Conservation (phyloP, 2,329 filamentous ascomycete genomes). For the Lecanicillium sp. region DNA sequence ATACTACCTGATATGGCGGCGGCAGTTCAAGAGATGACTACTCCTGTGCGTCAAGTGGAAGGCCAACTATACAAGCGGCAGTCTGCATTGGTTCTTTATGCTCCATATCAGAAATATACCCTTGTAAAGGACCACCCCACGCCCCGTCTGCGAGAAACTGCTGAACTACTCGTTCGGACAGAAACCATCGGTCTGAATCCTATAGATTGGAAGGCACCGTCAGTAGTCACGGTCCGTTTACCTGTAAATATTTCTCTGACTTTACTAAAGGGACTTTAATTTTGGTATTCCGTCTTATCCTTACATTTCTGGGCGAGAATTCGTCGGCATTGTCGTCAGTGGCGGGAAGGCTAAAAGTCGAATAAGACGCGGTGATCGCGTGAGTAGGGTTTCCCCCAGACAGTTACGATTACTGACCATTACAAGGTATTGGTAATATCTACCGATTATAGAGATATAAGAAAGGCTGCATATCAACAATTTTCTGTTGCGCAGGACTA, state of each 20-base stretch:
- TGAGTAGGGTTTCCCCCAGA: no score
- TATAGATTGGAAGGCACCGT: conserved; percentile 70
- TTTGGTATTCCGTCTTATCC: conserved; percentile 61
- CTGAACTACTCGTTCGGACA: conserved; percentile 55
- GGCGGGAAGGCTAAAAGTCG: background rate
- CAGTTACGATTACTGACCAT: background rate
- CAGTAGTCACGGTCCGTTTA: no score
- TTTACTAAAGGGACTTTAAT: conserved; percentile 53
- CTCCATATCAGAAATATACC: conserved; percentile 1
- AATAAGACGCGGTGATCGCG: background rate
- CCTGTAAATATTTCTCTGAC: no score
- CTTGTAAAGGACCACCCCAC: conserved; percentile 28
- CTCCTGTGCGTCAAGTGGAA: no score
- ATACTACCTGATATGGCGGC: no score
- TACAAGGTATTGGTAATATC: conserved; percentile 54
- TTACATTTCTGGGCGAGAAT: conserved; percentile 55
- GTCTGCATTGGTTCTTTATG: background rate
- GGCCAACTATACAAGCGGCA: background rate
- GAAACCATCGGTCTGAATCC: conserved; percentile 64
- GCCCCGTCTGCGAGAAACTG: conserved; percentile 25
- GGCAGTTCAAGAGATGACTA: no score
- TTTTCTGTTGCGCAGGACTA: conserved; percentile 57
- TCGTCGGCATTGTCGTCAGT: conserved; percentile 10
- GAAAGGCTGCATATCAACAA: conserved; percentile 65
- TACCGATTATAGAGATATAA: conserved; percentile 64